Evolutionary conservation across 352 stramenopile species (phyloP), one percentile per base, ranked within the genome.

Genomic region (Globisporangium polare): DNA sequence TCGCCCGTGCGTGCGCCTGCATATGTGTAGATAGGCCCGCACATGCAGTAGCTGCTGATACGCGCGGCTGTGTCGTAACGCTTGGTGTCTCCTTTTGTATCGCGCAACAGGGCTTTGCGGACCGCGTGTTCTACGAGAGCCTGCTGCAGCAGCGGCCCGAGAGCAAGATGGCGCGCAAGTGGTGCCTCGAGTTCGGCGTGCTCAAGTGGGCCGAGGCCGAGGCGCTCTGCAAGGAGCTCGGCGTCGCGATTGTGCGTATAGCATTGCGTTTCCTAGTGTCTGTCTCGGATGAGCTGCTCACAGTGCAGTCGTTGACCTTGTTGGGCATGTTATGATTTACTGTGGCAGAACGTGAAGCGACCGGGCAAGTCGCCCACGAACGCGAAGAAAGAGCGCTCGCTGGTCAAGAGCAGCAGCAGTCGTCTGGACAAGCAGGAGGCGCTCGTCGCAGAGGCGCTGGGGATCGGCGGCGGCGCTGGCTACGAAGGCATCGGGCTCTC

Each of bases 81-180:
- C 31, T 51, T 39, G 53, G 10, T 63, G 6, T 26, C 10, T 55
- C 8, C 45, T 17, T 60, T 3, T 27, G 6, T 17, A 37, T 22
- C 26, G 7, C n/a, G n/a, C 26, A 24, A 6, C 71, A 95, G 78
- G 88, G 86, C 55, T 93, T 89, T 67, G 86, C 86, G 35, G 88
- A 96, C 53, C 84, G 88, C 58, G 88, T 96, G 15, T 96, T 96
- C 69, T 96, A 96, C 66, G 88, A 96, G 74, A 95, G 86, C 63
- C 61, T 96, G 62, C 67, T 94, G 59, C 80, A 91, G 54, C 88
- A 96, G 72, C 81, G 84, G 15, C 86, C 88, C 0, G 67, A 90
- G 47, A 95, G 86, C 57, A 81, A 72, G 68, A 96, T 96, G 85
- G 88, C 83, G 17, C 75, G 85, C 65, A 96, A 96, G 64, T 96